Base-by-base conservation (phyloP, 371 early-diverging fungal genomes). In the Aphelidium insulamus region DNA sequence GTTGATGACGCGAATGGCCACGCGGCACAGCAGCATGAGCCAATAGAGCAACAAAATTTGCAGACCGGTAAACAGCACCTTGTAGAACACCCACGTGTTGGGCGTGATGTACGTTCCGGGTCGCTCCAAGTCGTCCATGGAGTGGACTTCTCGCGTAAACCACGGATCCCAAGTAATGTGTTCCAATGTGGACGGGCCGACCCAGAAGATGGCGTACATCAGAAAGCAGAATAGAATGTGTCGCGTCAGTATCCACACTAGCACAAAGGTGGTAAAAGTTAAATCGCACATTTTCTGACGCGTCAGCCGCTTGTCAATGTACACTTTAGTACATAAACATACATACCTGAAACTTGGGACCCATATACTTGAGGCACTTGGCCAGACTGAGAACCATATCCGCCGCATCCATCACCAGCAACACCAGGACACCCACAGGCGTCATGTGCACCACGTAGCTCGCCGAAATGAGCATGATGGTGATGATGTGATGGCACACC, bases 231-330 rank as follows among this genome's bases (percentile, higher is more conserved):
- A n/a, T n/a, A n/a, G n/a, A n/a, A n/a, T n/a, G 29, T 76, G 71
- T 12, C 82, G 65, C 2, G 77, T 72, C 23, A 66, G 62, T 30
- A 73, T 39, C 82, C 82, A 79, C 16, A 66, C 52, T n/a, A 70
- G 15, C 30, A 72, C 42, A 46, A 79, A 73, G 5, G 51, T 19
- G 4, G 44, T 59, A 54, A 81, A 81, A 5, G 60, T 51, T 0
- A 34, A 34, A 16, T 73, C 68, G 46, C 74, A 65, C 8, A 60
- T 30, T n/a, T 36, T 48, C 15, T 40, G 37, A 23, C n/a, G n/a
- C n/a, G n/a, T n/a, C n/a, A n/a, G n/a, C n/a, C n/a, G n/a, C n/a
- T n/a, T n/a, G n/a, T n/a, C n/a, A n/a, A n/a, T n/a, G n/a, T n/a
- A n/a, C n/a, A n/a, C n/a, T n/a, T n/a, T n/a, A n/a, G n/a, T n/a